Evolutionary conservation across 1,284 basidiomycete species (phyloP).

Genomic region (Moesziomyces sp.): DNA sequence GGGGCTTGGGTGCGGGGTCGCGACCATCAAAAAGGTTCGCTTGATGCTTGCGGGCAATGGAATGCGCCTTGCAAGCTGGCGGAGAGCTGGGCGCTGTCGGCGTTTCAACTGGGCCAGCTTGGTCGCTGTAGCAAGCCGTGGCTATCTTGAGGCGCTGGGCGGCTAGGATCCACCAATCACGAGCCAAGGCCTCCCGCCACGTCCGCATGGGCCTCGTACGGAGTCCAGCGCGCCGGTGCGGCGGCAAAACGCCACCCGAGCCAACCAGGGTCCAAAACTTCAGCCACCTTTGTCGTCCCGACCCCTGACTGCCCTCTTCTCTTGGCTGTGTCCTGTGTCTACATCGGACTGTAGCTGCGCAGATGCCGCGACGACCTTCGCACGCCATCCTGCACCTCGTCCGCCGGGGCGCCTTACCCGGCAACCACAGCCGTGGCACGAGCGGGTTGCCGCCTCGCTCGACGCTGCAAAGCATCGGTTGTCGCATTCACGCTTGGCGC

Average conservation of each 20-base stretch:
- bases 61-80: no score
- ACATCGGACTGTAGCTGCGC: background rate
- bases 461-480: no score
- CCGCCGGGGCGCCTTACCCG: background rate
- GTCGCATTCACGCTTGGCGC: no score
- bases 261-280: conserved; percentile 12
- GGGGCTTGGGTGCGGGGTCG: background rate
- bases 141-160: no score
- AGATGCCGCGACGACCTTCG: background rate
- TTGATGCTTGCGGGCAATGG: no score
- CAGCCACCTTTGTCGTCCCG: background rate
- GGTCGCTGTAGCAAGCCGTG: no score
- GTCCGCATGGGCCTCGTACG: background rate
- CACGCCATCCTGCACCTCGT: background rate
- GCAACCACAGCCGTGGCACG: background rate
- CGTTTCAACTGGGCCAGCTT: no score
- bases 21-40: no score
- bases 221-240: background rate
- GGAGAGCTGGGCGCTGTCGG: no score
- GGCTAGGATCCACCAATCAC: no score
- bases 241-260: conserved; percentile 16
- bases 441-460: background rate
- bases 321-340: background rate
- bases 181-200: background rate
- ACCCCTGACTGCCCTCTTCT: conserved; percentile 1